Evolutionary conservation across 176 grass and related monocot species (phyloP).

Genomic region (Zizania latifolia): DNA sequence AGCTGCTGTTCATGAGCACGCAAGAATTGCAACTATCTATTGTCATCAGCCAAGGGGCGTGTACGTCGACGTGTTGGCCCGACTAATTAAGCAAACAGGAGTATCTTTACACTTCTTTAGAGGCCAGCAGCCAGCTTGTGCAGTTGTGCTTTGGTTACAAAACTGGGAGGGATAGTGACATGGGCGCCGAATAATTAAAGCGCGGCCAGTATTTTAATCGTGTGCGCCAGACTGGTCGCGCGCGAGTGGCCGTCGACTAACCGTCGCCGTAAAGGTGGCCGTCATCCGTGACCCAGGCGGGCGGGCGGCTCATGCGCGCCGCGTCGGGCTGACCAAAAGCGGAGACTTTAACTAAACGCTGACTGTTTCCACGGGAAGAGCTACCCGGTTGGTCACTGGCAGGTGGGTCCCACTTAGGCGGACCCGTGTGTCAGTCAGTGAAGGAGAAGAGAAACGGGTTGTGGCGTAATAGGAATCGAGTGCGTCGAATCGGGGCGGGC

Average conservation of each 20-base stretch:
- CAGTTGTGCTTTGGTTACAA: neutral
- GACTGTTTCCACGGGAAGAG: neutral
- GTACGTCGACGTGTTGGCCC: no score
- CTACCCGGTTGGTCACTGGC: neutral
- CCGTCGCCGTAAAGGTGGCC: neutral
- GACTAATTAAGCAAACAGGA: no score
- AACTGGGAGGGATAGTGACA: no score
- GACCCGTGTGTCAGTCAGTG: no score
- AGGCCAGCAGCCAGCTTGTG: no score
- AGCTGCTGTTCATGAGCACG: slow-evolving; percentile 21
- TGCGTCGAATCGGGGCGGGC: no score
- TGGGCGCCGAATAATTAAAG: no score
- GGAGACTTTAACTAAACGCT: neutral
- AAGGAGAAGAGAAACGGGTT: no score
- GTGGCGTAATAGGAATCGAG: accelerated
- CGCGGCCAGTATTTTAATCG: no score
- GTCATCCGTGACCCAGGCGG: neutral
- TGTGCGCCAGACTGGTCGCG: no score
- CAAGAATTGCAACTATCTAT: neutral
- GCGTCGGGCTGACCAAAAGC: neutral
- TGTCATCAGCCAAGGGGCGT: neutral
- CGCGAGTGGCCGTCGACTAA: no score
- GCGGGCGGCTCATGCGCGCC: slow-evolving; percentile 28
- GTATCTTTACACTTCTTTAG: no score
- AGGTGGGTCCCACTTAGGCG: neutral